Base-by-base conservation (phyloP, 352 stramenopile species). In the Pythium inflatum region DNA sequence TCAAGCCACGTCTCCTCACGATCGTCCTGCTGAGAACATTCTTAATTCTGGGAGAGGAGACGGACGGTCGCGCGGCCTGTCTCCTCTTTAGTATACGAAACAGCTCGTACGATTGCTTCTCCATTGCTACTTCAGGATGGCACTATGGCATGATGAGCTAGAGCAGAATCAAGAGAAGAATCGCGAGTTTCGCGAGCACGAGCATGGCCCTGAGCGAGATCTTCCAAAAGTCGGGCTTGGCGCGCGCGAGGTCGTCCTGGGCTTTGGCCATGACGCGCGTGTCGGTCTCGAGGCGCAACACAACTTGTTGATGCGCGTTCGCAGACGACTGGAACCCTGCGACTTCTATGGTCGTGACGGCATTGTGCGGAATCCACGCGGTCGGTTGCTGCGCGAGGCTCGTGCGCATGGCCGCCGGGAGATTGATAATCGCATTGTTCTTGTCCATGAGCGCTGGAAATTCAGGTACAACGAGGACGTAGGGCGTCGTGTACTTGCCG, bases 401-500 rank as follows among this genome's bases (percentile, higher is more conserved):
- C 45, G 20, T n/a, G 25, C 45, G 45, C 16, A 53, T n/a, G n/a
- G 16, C 24, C 25, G n/a, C 9, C 12, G 45, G 45, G 9, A 53
- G n/a, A 5, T 31, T 9, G 9, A 53, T n/a, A 31, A 53, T 7
- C 45, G 22, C 27, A n/a, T 53, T 14, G 25, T 53, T n/a, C n/a
- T 53, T n/a, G 45, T 53, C 45, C n/a, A 53, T n/a, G 25, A 53
- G 45, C 45, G n/a, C 45, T 28, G 45, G 45, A 30, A 31, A 53
- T n/a, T 53, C 45, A n/a, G 45, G 45, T 25, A 53, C 45, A 9
- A 53, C 14, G 2, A 53, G 8, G 3, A 53, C 45, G 25, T 53
- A n/a, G 3, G 45, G 45, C 6, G 40, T 62, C 49, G 3, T 45
- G 61, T 68, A 68, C 30, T 68, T 68, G 36, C 61, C 61, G 31